phyloP scores from a whole-genome alignment of 176 grass and related monocot genomes.

The Aegilops umbellulata region DNA sequence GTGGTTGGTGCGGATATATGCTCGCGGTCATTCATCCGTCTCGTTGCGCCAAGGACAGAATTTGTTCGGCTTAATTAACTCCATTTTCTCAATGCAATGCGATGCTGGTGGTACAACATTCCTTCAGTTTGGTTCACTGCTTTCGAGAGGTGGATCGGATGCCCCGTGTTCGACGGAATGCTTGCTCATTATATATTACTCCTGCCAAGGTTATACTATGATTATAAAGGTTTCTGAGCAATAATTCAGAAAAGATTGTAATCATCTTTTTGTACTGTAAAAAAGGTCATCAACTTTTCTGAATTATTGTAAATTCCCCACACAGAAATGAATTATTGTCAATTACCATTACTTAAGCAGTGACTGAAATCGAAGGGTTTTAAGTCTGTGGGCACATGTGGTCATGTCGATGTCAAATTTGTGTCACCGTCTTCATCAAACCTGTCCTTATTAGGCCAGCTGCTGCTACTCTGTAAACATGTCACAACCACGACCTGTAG shows the following conservation, averaged over 20 bases:
- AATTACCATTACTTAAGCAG: not conserved
- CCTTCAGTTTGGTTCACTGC: not conserved
- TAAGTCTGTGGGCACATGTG: not conserved
- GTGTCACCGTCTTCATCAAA: not conserved
- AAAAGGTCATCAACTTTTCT: not conserved
- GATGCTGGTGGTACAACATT: not conserved
- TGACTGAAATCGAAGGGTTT: not conserved
- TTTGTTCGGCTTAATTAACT: not conserved
- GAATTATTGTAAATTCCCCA: not conserved
- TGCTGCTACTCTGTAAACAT: not conserved
- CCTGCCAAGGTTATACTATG: too few species aligned
- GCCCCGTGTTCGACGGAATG: not conserved
- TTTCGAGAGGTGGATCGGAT: constrained; percentile 9
- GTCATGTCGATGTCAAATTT: not conserved
- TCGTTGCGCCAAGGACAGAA: not conserved
- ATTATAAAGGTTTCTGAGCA: too few species aligned
- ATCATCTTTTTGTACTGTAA: too few species aligned
- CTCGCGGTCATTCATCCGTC: not conserved
- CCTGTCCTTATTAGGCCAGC: not conserved
- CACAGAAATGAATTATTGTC: not conserved
- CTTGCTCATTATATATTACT: not conserved
- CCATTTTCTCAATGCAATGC: not conserved
- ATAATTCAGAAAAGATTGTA: too few species aligned
- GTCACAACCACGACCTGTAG: too few species aligned
- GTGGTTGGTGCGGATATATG: not conserved